A percentile compares a stretch with the other conserved stretches of the same genome.
These are phyloP conservation scores for Cystoderma amianthinum DNA, from an alignment of 768 basidiomycete genomes.

Conservation along the genomic window DNA sequence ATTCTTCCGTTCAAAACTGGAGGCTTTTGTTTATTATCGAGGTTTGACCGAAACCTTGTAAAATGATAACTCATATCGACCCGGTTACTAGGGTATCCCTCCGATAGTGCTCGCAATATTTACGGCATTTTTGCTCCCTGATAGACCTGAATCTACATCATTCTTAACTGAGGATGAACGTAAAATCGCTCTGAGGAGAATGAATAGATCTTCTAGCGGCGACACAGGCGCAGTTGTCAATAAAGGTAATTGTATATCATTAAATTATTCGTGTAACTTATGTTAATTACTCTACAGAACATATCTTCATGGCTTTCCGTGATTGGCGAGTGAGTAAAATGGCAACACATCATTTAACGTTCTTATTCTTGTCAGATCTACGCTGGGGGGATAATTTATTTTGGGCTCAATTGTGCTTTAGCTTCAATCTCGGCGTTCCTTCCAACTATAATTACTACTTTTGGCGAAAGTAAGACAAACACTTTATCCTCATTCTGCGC, in stretches of 20 bases:
- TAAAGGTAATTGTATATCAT: conserved; percentile 32
- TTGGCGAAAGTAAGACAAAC: conserved; percentile 57
- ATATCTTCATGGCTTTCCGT: conserved; percentile 52
- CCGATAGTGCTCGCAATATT: conserved; percentile 56
- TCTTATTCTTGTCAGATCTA: conserved; percentile 37
- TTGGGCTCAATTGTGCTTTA: conserved; percentile 69
- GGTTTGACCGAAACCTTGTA: conserved; percentile 21
- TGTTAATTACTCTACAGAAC: conserved; percentile 30
- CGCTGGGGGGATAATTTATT: conserved; percentile 65
- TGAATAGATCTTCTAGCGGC: conserved; percentile 58
- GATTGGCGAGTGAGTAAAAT: conserved; percentile 69
- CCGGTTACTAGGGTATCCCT: conserved; percentile 62
- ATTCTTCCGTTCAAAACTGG: conserved; percentile 45
- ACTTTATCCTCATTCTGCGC: neutral
- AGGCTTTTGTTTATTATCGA: conserved; percentile 70
- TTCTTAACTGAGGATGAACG: conserved; percentile 50
- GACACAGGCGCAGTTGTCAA: conserved; percentile 62
- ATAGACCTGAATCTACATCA: conserved; percentile 64
- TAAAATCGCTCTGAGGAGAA: conserved; percentile 56
- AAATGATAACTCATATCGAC: neutral
- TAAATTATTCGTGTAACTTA: neutral
- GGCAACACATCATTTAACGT: conserved; percentile 1
- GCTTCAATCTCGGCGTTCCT: conserved; percentile 81
- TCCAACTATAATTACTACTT: conserved; percentile 72
- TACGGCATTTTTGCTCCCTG: conserved; percentile 49